A percentile compares a stretch with the other conserved stretches of the same genome.
phyloP scores from a whole-genome alignment of 306 rosid species.

The Heteromeles arbutifolia region DNA sequence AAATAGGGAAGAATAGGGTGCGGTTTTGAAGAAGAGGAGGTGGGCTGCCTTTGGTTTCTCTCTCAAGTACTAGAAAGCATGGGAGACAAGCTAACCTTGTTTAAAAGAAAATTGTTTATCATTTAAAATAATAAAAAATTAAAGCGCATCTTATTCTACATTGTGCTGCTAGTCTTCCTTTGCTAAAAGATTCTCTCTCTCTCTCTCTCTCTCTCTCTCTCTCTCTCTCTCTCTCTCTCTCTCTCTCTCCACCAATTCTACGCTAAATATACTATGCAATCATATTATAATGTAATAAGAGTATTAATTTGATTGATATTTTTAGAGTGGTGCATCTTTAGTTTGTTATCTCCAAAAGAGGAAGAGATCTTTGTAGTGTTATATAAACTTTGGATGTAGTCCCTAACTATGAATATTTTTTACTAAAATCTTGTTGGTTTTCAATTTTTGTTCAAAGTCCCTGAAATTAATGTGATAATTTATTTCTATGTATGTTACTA shows the following conservation, averaged over 20 bases:
- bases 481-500: too few species aligned
- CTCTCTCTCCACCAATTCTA: background rate
- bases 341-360: constrained; percentile 22
- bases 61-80: constrained; percentile 25
- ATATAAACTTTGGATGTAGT: too few species aligned
- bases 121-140: constrained; percentile 3
- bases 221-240: background rate
- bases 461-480: too few species aligned
- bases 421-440: too few species aligned
- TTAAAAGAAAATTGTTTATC: constrained; percentile 17
- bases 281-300: background rate
- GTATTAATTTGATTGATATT: background rate
- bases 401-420: too few species aligned
- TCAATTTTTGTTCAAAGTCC: too few species aligned
- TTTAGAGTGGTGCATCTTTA: constrained; percentile 4
- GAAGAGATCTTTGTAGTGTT: constrained; percentile 26
- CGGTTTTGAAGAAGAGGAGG: constrained; percentile 67
- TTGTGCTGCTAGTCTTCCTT: constrained; percentile 42
- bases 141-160: constrained; percentile 47
- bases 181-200: constrained; percentile 46
- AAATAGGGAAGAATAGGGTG: constrained; percentile 87
- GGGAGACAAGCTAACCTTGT: constrained; percentile 32
- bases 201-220: constrained; percentile 17
- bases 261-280: background rate
- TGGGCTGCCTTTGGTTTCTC: constrained; percentile 41